Conservation (phyloP, 306 rosid species). For the Betula pendula region DNA sequence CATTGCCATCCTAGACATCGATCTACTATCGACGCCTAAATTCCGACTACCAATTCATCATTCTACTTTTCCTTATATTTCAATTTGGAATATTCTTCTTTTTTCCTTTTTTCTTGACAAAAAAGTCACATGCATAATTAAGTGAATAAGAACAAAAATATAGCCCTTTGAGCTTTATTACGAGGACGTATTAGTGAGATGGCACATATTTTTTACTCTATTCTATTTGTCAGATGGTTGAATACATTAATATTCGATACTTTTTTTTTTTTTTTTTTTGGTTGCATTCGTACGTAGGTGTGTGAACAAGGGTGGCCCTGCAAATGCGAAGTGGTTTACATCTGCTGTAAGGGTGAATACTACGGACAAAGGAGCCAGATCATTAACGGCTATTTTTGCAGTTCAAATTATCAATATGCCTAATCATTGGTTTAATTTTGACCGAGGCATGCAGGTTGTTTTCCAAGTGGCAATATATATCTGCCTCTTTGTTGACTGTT, state of each 20-base stretch:
- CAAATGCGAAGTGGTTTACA: conserved; percentile 97
- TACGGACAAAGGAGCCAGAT: conserved; percentile 81
- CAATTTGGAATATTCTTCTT: neutral
- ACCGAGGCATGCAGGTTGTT: neutral
- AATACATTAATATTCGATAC: no score
- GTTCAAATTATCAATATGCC: neutral
- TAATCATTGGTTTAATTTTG: neutral
- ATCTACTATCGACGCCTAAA: conserved; percentile 41
- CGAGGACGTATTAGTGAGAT: no score
- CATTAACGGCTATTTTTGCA: conserved; percentile 23
- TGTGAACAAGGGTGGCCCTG: conserved; percentile 97
- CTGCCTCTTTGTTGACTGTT: neutral
- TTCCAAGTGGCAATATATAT: neutral
- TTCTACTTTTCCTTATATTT: neutral
- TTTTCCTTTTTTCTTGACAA: neutral
- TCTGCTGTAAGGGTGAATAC: conserved; percentile 93
- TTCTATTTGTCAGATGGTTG: no score
- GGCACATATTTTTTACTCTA: no score
- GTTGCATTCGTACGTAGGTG: no score
- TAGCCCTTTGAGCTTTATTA: no score
- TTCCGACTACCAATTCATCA: conserved; percentile 50
- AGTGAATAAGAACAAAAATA: no score
- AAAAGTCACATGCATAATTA: no score
- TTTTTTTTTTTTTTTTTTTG: no score
- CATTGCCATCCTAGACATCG: conserved; percentile 59